Evolutionary conservation across 805 yeast genomes (phyloP).

Genomic region (Nakazawaea siamensis): DNA sequence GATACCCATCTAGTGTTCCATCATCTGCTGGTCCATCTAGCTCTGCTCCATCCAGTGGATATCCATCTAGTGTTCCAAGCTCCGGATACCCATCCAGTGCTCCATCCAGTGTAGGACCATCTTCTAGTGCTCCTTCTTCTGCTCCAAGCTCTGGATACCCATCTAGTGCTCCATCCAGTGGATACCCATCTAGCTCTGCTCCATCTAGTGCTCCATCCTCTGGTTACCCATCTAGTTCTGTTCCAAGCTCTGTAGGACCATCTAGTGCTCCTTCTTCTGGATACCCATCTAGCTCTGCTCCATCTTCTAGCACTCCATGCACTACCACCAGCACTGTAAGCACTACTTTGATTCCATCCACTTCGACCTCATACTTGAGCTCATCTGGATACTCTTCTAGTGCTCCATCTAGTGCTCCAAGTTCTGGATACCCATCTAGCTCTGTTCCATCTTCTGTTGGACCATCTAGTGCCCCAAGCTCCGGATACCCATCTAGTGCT

Average conservation of each 20-base stretch:
- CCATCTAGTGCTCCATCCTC: conserved; percentile 1
- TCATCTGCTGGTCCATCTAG: conserved; percentile 1
- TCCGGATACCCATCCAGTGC: neutral
- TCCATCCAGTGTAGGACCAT: neutral
- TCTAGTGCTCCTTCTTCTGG: neutral
- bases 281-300: neutral
- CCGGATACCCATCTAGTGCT: neutral
- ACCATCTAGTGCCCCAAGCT: neutral
- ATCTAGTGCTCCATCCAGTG: neutral
- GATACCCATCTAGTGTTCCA: neutral
- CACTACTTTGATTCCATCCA: neutral
- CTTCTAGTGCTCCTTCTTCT: neutral
- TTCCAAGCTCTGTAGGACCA: neutral
- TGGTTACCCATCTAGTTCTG: neutral
- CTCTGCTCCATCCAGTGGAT: neutral
- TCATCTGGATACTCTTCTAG: neutral
- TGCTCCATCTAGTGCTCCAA: neutral
- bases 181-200: neutral
- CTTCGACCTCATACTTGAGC: neutral
- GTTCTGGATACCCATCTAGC: neutral
- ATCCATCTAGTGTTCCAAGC: neutral
- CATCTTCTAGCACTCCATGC: neutral
- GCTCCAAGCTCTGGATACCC: too few species aligned
- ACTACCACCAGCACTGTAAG: neutral
- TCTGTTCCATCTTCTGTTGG: neutral